phyloP scores from a whole-genome alignment of 305 asterid species.

The Rubia balearica region DNA sequence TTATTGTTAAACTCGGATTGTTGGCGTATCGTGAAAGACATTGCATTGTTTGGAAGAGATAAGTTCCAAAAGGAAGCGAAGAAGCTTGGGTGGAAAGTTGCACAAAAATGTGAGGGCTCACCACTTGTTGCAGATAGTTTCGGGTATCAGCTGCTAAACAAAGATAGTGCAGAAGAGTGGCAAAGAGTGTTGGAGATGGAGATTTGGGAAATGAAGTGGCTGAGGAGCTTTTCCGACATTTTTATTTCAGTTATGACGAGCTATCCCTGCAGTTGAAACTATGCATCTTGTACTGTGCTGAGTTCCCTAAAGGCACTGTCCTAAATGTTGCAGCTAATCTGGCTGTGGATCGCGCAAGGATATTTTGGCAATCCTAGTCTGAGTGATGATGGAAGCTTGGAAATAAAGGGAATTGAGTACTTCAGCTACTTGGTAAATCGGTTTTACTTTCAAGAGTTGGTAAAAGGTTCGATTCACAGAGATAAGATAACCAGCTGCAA shows the following conservation, averaged over 20 bases:
- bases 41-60: conserved; percentile 5
- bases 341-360: conserved; percentile 9
- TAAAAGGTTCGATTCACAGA: not conserved
- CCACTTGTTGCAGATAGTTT: not conserved
- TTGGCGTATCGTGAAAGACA: conserved; percentile 20
- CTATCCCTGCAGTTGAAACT: conserved; percentile 17
- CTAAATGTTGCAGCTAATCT: conserved; percentile 17
- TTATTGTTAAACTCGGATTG: conserved; percentile 15
- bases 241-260: conserved; percentile 16
- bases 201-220: not conserved
- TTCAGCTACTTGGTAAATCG: too few relatives aligned
- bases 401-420: too few relatives aligned
- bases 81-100: conserved; percentile 10
- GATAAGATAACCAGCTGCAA: conserved; percentile 16
- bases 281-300: conserved; percentile 25
- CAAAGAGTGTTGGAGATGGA: conserved; percentile 7
- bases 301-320: conserved; percentile 14
- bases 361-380: conserved; percentile 13
- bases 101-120: conserved; percentile 24
- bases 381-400: not conserved
- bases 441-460: too few relatives aligned
- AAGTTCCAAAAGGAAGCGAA: not conserved
- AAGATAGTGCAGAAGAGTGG: conserved; percentile 19
- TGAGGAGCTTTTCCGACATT: not conserved
- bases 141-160: conserved; percentile 18